Base-by-base conservation (phyloP, 352 stramenopile genomes). In the Phytophthora pini region DNA sequence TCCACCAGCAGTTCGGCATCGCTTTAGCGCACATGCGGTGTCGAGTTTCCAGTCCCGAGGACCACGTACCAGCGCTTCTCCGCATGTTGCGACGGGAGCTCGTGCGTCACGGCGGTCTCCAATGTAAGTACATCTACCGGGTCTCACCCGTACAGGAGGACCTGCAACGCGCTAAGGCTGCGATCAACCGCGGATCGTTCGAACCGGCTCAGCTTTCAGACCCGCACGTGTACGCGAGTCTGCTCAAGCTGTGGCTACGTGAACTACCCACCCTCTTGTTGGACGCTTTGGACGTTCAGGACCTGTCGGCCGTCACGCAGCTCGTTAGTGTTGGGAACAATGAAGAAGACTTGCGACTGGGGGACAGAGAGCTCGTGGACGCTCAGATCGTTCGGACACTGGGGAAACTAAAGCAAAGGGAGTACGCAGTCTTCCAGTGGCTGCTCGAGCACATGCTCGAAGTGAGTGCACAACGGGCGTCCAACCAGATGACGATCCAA, bases 391-490 rank as follows among this genome's bases (percentile, higher is more conserved):
- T 24, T 1, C 39, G 10, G n/a, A 46, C 69, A 27, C 52, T 84
- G 24, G 40, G 15, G 20, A 76, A 79, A 34, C 49, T 89, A 3
- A 56, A 66, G 0, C 1, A n/a, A 0, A 56, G 67, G 13, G 72
- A 87, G 43, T 61, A 69, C 20, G 65, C 59, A 1, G 72, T 91
- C 9, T 57, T 91, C 9, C 70, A 87, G 9, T 89, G 82, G 82
- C 70, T 91, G n/a, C 68, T 88, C 3, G 80, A 89, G 56, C 82
- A 91, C 67, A 78, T 82, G 74, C 56, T 87, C 8, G 80, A 91
- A 44, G 76, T 91, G 44, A 64, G 74, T 5, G 38, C 59, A 0
- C 51, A 82, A 45, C 66, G 60, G 27, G 17, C 36, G 11, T 47
- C 36, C 13, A 91, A 91, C 68, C 68, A 64, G 7, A 91, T 91